Evolutionary conservation across 768 basidiomycete genomes (phyloP).

Genomic region (Collybiopsis luxurians): DNA sequence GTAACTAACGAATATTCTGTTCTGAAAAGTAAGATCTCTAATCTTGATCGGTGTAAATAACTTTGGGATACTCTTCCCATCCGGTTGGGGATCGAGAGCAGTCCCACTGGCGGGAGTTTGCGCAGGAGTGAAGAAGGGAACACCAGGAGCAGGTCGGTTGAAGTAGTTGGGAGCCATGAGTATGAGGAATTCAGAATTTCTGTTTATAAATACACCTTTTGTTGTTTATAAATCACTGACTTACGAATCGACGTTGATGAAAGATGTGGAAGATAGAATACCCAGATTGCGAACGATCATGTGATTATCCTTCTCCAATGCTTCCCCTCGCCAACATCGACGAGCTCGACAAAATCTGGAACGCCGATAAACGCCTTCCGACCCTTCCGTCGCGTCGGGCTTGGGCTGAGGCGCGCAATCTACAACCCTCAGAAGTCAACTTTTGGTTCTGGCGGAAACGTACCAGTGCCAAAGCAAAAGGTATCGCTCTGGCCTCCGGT

Average conservation of each 20-base stretch:
- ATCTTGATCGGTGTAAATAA: slow-evolving; percentile 58
- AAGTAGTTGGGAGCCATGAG: neutral
- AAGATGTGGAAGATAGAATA: too few relatives aligned
- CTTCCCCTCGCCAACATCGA: slow-evolving; percentile 3
- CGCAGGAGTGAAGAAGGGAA: slow-evolving; percentile 41
- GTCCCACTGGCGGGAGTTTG: slow-evolving; percentile 39
- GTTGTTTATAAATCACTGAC: too few relatives aligned
- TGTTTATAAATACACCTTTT: too few relatives aligned
- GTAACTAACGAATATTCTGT: slow-evolving; percentile 48
- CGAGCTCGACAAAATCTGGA: slow-evolving; percentile 9
- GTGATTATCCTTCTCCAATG: neutral
- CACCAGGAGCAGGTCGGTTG: slow-evolving; percentile 23
- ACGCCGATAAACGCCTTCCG: slow-evolving; percentile 2
- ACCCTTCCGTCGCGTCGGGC: neutral
- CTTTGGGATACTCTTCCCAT: slow-evolving; percentile 34
- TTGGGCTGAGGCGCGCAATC: slow-evolving; percentile 6
- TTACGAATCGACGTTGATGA: too few relatives aligned
- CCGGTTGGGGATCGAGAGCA: slow-evolving; percentile 32
- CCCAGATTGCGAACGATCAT: too few relatives aligned
- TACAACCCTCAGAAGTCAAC: neutral
- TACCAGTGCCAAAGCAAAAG: neutral
- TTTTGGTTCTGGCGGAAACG: slow-evolving; percentile 2
- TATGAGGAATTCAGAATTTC: neutral
- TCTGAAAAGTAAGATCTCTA: slow-evolving; percentile 49
- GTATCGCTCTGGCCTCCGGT: neutral